A percentile compares a stretch with the other conserved stretches of the same genome.
Evolutionary conservation across 306 rosid genomes (phyloP).

Genomic region (Cyclanthera cordifolia): DNA sequence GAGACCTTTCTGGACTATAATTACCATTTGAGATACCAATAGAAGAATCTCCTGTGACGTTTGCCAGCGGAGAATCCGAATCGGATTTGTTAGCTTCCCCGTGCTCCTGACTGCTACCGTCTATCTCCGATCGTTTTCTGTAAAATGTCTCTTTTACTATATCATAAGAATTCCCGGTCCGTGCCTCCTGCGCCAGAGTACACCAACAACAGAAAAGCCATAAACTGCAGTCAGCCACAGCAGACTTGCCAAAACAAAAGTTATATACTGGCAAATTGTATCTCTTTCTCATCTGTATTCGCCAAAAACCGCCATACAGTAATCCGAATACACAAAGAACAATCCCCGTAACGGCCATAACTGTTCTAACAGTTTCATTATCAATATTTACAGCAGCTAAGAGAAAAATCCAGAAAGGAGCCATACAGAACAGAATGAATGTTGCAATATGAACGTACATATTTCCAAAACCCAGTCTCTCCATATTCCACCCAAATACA

Average conservation of each 20-base stretch:
- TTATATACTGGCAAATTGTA: conserved; percentile 60
- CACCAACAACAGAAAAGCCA: conserved; percentile 98
- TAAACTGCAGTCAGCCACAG: conserved; percentile 56
- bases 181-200: conserved; percentile 83
- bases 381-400: conserved; percentile 84
- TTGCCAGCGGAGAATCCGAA: conserved; percentile 33
- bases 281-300: conserved; percentile 90
- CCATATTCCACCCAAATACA: conserved; percentile 95
- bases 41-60: conserved; percentile 29
- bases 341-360: conserved; percentile 44
- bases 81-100: conserved; percentile 40
- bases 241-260: conserved; percentile 65
- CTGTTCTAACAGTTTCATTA: conserved; percentile 44
- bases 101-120: conserved; percentile 21
- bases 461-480: conserved; percentile 90
- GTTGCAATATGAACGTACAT: conserved; percentile 86
- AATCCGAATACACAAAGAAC: conserved; percentile 74
- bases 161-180: conserved; percentile 61
- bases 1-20: conserved; percentile 34
- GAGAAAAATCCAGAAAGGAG: conserved; percentile 82
- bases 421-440: conserved; percentile 66
- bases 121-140: conserved; percentile 20
- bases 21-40: conserved; percentile 27
- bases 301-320: conserved; percentile 95
- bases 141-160: conserved; percentile 42